Percentiles rank a stretch among this genome's conserved stretches.
Conservation (phyloP, 225 moss, liverwort and hornwort genomes). For the Ulota crispa region DNA sequence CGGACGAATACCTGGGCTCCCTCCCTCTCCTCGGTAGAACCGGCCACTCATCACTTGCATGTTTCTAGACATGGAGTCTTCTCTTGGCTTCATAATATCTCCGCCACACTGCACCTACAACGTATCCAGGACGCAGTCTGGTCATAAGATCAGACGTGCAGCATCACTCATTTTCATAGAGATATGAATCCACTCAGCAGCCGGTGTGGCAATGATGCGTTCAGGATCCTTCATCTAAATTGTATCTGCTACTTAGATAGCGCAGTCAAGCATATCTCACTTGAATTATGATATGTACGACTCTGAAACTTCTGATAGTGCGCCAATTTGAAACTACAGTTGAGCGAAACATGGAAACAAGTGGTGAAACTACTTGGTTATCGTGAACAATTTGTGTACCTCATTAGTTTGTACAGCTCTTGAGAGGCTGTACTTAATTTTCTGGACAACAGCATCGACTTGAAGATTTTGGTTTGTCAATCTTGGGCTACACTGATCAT, state of each 20-base stretch:
- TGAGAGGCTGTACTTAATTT: constrained; percentile 63
- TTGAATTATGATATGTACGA: neutral
- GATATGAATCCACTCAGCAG: neutral
- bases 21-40: constrained; percentile 40
- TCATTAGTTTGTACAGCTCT: constrained; percentile 61
- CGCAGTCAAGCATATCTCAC: neutral
- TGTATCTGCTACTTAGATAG: neutral
- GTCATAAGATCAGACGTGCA: neutral
- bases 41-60: constrained; percentile 45
- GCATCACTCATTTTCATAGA: neutral
- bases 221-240: neutral
- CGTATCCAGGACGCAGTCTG: neutral
- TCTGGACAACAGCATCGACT: constrained; percentile 65
- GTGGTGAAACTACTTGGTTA: neutral
- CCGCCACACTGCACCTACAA: constrained; percentile 38
- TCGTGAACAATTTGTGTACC: constrained; percentile 23
- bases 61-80: constrained; percentile 50
- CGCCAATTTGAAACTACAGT: neutral
- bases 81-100: constrained; percentile 49
- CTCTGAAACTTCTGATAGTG: neutral
- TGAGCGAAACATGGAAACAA: neutral
- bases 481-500: constrained; percentile 49
- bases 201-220: neutral
- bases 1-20: constrained; percentile 36
- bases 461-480: constrained; percentile 53